phyloP scores from a whole-genome alignment of 1,284 basidiomycete species.

The Apiotrichum laibachii region DNA sequence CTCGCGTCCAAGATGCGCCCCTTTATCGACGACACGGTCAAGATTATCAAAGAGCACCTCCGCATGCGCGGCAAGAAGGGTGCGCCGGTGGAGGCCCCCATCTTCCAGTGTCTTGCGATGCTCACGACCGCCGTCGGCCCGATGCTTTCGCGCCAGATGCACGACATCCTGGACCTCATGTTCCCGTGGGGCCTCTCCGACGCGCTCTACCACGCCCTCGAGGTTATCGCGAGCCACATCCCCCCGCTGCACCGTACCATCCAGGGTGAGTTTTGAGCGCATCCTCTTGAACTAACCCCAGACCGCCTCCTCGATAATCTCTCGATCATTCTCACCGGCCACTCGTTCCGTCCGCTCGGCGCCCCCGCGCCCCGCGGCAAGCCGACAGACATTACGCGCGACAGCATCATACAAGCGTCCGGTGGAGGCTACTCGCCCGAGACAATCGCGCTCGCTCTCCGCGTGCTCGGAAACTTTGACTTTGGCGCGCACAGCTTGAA shows the following conservation, averaged over 20 bases:
- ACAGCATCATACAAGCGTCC: constrained; percentile 55
- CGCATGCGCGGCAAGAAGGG: constrained; percentile 87
- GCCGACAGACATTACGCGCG: constrained; percentile 56
- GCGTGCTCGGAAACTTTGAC: constrained; percentile 88
- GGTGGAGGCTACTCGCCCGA: constrained; percentile 62
- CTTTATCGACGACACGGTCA: constrained; percentile 90
- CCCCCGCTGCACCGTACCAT: constrained; percentile 88
- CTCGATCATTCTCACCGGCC: constrained; percentile 74
- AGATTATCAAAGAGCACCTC: constrained; percentile 82
- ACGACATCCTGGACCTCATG: constrained; percentile 96
- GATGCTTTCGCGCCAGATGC: constrained; percentile 89
- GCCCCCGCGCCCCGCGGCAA: constrained; percentile 54
- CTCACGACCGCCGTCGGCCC: constrained; percentile 92
- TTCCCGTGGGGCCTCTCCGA: constrained; percentile 92
- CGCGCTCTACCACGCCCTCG: constrained; percentile 78
- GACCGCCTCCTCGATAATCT: constrained; percentile 83
- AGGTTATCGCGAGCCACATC: constrained; percentile 82
- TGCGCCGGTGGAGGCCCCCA: constrained; percentile 87
- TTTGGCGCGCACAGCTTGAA: constrained; percentile 93
- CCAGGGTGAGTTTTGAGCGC: constrained; percentile 70
- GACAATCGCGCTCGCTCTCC: constrained; percentile 78
- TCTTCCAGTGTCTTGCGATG: constrained; percentile 98
- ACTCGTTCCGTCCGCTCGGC: constrained; percentile 80
- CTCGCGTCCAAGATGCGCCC: constrained; percentile 93
- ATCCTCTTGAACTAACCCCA: constrained; percentile 35